These are phyloP conservation scores for Erythrobasidium yunnanense DNA, from an alignment of 768 basidiomycete species.

Conservation along the genomic window DNA sequence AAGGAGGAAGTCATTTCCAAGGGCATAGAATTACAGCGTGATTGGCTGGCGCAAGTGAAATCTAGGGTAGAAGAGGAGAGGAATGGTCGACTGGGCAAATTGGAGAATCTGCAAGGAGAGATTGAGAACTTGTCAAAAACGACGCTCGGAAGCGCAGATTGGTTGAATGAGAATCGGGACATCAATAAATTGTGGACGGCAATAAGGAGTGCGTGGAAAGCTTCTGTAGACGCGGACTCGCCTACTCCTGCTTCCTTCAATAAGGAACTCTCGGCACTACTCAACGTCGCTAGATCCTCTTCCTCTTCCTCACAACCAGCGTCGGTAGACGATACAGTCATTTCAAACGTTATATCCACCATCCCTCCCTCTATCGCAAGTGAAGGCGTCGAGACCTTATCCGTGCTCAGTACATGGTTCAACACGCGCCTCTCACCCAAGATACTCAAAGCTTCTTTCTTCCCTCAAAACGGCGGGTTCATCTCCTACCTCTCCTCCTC, in stretches of 20 bases:
- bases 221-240: constrained; percentile 1
- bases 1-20: constrained; percentile 91
- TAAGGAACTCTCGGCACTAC: constrained; percentile 71
- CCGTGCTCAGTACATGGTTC: constrained; percentile 87
- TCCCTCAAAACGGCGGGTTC: constrained; percentile 83
- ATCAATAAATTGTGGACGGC: constrained; percentile 88
- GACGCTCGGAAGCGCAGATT: constrained; percentile 65
- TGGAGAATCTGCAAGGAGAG: constrained; percentile 80
- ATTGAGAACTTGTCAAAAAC: constrained; percentile 83
- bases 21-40: constrained; percentile 90
- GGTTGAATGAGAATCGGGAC: constrained; percentile 86
- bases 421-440: constrained; percentile 66
- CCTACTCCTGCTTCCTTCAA: constrained; percentile 71
- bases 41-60: constrained; percentile 95
- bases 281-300: constrained; percentile 47
- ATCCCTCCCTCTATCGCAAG: constrained; percentile 40
- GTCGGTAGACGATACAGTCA: constrained; percentile 44
- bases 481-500: constrained; percentile 76
- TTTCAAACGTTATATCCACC: constrained; percentile 62
- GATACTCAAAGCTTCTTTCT: constrained; percentile 76
- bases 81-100: constrained; percentile 82
- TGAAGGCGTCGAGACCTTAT: constrained; percentile 64
- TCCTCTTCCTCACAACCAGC: not conserved
- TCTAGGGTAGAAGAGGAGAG: constrained; percentile 91
- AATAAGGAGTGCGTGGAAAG: constrained; percentile 55